phyloP scores from a whole-genome alignment of 2,329 filamentous ascomycete genomes.

The Nemania sp. region DNA sequence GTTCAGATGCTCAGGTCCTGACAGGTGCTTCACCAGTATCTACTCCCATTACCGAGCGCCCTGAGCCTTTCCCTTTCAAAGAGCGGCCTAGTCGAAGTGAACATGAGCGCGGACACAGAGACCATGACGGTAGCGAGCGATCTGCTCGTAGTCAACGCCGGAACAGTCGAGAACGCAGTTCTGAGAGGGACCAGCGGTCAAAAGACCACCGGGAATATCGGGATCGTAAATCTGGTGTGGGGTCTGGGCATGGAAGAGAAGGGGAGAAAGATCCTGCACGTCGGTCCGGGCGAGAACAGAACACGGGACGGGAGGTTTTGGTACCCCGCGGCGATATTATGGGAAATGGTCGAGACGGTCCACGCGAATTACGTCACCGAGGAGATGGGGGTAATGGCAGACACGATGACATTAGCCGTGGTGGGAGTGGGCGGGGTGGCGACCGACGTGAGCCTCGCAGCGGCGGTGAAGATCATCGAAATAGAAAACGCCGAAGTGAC shows the following conservation, averaged over 20 bases:
- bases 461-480: conserved; percentile 44
- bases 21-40: conserved; percentile 57
- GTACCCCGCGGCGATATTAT: conserved; percentile 33
- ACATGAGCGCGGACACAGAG: conserved; percentile 43
- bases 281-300: conserved; percentile 38
- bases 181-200: conserved; percentile 51
- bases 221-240: conserved; percentile 36
- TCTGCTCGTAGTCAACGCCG: conserved; percentile 49
- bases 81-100: conserved; percentile 45
- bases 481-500: conserved; percentile 53
- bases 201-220: conserved; percentile 40
- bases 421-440: conserved; percentile 42
- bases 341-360: conserved; percentile 34
- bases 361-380: conserved; percentile 41
- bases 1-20: conserved; percentile 61
- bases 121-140: conserved; percentile 51
- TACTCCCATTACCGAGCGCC: conserved; percentile 55
- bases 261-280: conserved; percentile 39
- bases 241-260: conserved; percentile 37
- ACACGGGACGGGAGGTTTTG: conserved; percentile 29
- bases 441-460: conserved; percentile 43
- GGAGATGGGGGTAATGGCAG: conserved; percentile 37
- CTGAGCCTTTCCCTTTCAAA: conserved; percentile 48
- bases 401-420: conserved; percentile 41
- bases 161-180: conserved; percentile 55